phyloP scores from a whole-genome alignment of 1,139 yeast genomes.

The Eremothecium sinecaudum region DNA sequence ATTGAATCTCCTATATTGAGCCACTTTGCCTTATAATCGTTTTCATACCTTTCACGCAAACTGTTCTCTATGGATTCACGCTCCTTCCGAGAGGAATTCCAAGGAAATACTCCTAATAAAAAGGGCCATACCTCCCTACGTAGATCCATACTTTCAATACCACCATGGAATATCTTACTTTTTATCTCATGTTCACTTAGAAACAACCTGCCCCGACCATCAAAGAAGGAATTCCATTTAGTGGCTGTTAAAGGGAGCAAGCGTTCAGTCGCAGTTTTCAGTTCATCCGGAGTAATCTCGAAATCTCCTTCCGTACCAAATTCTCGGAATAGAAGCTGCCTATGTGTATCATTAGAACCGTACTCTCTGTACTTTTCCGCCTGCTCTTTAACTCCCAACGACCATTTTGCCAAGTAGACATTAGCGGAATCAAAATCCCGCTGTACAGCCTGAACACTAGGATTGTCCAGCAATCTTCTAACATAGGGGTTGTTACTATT shows the following conservation, averaged over 20 bases:
- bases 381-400: slow-evolving; percentile 86
- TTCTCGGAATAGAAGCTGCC: slow-evolving; percentile 53
- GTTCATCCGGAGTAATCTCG: slow-evolving; percentile 32
- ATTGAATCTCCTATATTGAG: slow-evolving; percentile 26
- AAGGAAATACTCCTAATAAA: slow-evolving; percentile 71
- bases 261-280: slow-evolving; percentile 37
- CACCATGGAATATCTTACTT: slow-evolving; percentile 83
- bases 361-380: slow-evolving; percentile 63
- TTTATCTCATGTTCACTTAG: slow-evolving; percentile 71
- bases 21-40: slow-evolving; percentile 61
- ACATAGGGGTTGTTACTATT: slow-evolving; percentile 34
- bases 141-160: slow-evolving; percentile 46
- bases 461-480: slow-evolving; percentile 55
- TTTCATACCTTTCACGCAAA: slow-evolving; percentile 54
- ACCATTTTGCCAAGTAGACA: slow-evolving; percentile 94
- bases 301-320: slow-evolving; percentile 47
- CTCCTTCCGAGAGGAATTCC: slow-evolving; percentile 73
- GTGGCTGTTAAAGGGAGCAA: slow-evolving; percentile 38
- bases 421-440: slow-evolving; percentile 91
- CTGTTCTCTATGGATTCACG: slow-evolving; percentile 50
- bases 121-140: slow-evolving; percentile 81
- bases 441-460: slow-evolving; percentile 71
- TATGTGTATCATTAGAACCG: slow-evolving; percentile 52
- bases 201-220: slow-evolving; percentile 60
- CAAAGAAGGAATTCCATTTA: slow-evolving; percentile 88